These are phyloP conservation scores for Breviolum minutum DNA, from an alignment of 73 alveolate species.

Conservation along the genomic window DNA sequence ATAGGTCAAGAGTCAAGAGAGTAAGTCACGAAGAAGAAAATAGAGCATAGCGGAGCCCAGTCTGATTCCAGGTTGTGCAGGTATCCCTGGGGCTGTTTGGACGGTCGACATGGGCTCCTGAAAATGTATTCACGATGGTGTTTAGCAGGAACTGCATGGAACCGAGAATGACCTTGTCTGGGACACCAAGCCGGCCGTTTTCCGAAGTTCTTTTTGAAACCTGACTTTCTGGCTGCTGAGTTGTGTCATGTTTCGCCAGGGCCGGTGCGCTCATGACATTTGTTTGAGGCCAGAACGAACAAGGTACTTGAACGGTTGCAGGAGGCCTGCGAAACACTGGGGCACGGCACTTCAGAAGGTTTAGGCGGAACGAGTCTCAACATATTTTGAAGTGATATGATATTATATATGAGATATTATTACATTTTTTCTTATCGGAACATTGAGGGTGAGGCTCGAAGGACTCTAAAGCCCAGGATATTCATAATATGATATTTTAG, in stretches of 20 bases:
- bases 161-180: conserved; percentile 20
- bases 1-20: too few relatives aligned
- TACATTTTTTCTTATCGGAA: background rate
- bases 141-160: conserved; percentile 21
- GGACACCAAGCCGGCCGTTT: conserved; percentile 7
- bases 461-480: too few relatives aligned
- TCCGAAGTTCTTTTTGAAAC: background rate
- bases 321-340: background rate
- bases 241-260: too few relatives aligned
- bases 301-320: conserved; percentile 30
- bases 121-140: background rate
- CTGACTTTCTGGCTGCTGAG: background rate
- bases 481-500: background rate
- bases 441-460: too few relatives aligned
- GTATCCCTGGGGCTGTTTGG: background rate
- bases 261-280: too few relatives aligned
- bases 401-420: background rate
- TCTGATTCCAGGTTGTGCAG: background rate
- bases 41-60: too few relatives aligned
- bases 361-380: background rate
- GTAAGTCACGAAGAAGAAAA: too few relatives aligned
- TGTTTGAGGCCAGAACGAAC: conserved; percentile 10
- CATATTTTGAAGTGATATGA: background rate
- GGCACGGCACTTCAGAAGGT: background rate
- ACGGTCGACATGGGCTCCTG: background rate